Evolutionary conservation across 2,329 filamentous ascomycete species (phyloP), one percentile per base, ranked within the genome.

Genomic region (Fusarium proliferatum): DNA sequence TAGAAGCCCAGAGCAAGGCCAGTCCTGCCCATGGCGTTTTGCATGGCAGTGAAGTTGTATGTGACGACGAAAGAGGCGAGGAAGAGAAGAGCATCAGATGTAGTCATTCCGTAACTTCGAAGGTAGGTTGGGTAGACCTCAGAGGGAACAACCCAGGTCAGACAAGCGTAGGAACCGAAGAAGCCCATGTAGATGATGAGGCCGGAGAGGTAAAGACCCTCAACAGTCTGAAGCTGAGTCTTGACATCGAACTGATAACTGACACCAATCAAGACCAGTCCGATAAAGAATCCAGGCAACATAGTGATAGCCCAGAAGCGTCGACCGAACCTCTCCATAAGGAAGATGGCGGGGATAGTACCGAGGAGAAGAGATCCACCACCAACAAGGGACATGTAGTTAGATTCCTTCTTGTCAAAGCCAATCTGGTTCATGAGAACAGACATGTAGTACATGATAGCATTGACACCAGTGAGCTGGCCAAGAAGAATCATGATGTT

Each of bases 351-450:
- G 0, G 91, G 91, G 39, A 93, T 90, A 0, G 91, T 91, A 28
- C 91, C 91, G 21, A 94, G 75, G 1, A 94, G 85, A 1, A 94
- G 86, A 0, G 91, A 84, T 8, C 90, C 91, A 33, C 92, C 91
- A 6, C 92, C 92, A 19, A 94, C 91, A 1, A 93, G 86, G 0
- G 91, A 93, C 92, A 94, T 94, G 85, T 93, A 94, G 67, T 91
- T 92, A 21, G 90, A 82, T 56, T 91, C 81, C 65, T 88, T 86
- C 12, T 87, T 81, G 75, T 90, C 80, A 81, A 94, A 94, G 17
- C 91, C 91, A 48, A 94, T 90, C 76, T 91, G 87, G 56, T 82
- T 82, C 90, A 94, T 93, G 11, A 94, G 82, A 0, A 89, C 86
- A 0, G 85, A 86, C 91, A 94, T 92, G 82, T 93, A 93, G 82